A percentile compares a stretch with the other conserved stretches of the same genome.
phyloP scores from a whole-genome alignment of 2,329 filamentous ascomycete species.

The Graphilbum fragrans region DNA sequence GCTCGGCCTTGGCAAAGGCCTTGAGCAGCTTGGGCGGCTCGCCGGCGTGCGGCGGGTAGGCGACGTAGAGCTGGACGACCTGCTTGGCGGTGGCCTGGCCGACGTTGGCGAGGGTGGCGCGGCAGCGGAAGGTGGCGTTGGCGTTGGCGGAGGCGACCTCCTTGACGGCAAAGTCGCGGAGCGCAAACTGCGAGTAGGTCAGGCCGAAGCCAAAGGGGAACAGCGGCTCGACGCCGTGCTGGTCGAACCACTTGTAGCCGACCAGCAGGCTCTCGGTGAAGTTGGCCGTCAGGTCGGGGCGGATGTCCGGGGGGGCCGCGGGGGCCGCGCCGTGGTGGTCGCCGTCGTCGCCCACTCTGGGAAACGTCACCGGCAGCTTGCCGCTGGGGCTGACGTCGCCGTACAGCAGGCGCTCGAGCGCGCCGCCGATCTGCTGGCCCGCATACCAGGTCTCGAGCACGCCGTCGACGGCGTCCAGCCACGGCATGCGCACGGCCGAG shows the following conservation, averaged over 20 bases:
- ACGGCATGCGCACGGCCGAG: conserved; percentile 18
- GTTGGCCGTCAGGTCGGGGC: conserved; percentile 46
- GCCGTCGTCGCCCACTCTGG: conserved; percentile 45
- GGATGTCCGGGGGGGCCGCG: conserved; percentile 47
- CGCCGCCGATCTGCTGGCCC: conserved; percentile 76
- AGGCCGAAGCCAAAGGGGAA: conserved; percentile 14
- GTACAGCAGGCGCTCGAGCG: conserved; percentile 43
- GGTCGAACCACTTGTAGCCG: conserved; percentile 62
- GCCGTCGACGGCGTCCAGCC: conserved; percentile 42
- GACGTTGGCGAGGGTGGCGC: conserved; percentile 4
- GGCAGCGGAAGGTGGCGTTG: background rate
- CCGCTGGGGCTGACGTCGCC: conserved; percentile 61
- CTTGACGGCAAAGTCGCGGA: conserved; percentile 28
- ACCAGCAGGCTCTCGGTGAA: conserved; percentile 66
- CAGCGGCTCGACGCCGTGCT: conserved; percentile 19
- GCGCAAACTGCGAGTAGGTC: conserved; percentile 18
- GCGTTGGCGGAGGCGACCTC: conserved; percentile 11
- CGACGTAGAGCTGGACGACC: conserved; percentile 8
- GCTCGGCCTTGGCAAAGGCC: too few relatives aligned
- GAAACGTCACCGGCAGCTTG: conserved; percentile 56
- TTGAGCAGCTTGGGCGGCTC: too few relatives aligned
- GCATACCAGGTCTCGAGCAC: conserved; percentile 75
- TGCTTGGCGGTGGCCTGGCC: conserved; percentile 3
- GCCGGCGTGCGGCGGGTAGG: too few relatives aligned
- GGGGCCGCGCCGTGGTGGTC: conserved; percentile 60